Evolutionary conservation across 148 eudicot genomes (phyloP).

Genomic region (Pharnaceum exiguum): DNA sequence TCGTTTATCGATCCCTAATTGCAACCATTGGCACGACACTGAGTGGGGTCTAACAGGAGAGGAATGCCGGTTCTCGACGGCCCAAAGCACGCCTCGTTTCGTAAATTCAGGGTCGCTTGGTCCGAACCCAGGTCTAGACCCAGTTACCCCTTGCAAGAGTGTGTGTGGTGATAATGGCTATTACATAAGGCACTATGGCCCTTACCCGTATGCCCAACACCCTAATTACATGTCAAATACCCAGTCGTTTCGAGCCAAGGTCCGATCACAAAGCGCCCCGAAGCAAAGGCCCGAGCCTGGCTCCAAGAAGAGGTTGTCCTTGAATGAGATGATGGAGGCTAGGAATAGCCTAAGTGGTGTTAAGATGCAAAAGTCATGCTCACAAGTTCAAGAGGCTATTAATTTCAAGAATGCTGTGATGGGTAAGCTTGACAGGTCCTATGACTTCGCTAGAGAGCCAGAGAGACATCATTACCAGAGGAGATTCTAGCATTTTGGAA

Average conservation of each 20-base stretch:
- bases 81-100: slow-evolving; percentile 60
- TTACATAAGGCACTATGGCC: slow-evolving; percentile 16
- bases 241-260: slow-evolving; percentile 51
- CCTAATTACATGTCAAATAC: slow-evolving; percentile 65
- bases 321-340: slow-evolving; percentile 66
- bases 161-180: slow-evolving; percentile 31
- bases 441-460: slow-evolving; percentile 16
- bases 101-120: slow-evolving; percentile 23
- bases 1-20: slow-evolving; percentile 36
- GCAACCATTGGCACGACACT: slow-evolving; percentile 33
- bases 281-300: slow-evolving; percentile 53
- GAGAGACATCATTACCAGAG: slow-evolving; percentile 14
- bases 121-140: slow-evolving; percentile 21
- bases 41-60: slow-evolving; percentile 47
- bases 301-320: slow-evolving; percentile 48
- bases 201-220: slow-evolving; percentile 4
- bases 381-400: slow-evolving; percentile 60
- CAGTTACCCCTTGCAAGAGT: slow-evolving; percentile 41
- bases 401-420: slow-evolving; percentile 73
- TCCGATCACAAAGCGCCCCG: slow-evolving; percentile 73
- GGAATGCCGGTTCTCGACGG: slow-evolving; percentile 52
- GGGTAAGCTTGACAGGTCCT: slow-evolving; percentile 58
- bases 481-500: background rate
- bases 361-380: slow-evolving; percentile 75
- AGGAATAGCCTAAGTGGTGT: slow-evolving; percentile 71